phyloP scores from a whole-genome alignment of 768 basidiomycete species.

The Lepiota brunneoincarnata region DNA sequence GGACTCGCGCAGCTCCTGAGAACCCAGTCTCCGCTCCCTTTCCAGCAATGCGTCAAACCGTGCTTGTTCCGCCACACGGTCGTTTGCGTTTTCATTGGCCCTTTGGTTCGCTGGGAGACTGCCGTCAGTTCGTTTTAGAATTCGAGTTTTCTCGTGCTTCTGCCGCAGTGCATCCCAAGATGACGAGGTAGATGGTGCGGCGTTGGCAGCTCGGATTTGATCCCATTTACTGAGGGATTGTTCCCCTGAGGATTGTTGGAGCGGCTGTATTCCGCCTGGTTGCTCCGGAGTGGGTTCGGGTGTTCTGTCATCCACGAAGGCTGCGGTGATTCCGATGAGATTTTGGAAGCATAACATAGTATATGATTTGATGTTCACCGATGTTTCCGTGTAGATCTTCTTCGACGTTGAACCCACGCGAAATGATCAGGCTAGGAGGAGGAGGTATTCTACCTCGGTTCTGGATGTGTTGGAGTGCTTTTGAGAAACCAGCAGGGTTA shows the following conservation, averaged over 20 bases:
- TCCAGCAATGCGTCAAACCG: conserved; percentile 59
- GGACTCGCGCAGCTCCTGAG: conserved; percentile 11
- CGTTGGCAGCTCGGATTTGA: conserved; percentile 57
- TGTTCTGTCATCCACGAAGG: not conserved
- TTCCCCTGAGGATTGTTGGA: not conserved
- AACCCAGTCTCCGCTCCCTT: conserved; percentile 46
- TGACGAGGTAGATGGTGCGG: conserved; percentile 40
- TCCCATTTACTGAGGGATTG: conserved; percentile 53
- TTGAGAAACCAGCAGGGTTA: conserved; percentile 36
- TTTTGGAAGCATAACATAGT: not conserved
- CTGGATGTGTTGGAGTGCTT: conserved; percentile 42
- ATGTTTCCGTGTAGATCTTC: conserved; percentile 14
- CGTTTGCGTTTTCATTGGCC: conserved; percentile 19
- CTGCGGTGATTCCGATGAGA: not conserved
- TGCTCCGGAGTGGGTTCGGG: not conserved
- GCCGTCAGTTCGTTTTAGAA: conserved; percentile 17
- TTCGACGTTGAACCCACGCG: conserved; percentile 19
- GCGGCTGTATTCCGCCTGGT: not conserved
- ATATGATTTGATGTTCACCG: conserved; percentile 3
- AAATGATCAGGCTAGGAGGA: conserved; percentile 25
- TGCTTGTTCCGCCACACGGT: conserved; percentile 47
- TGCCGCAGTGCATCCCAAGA: conserved; percentile 72
- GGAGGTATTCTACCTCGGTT: conserved; percentile 36
- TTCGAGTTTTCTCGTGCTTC: conserved; percentile 40
- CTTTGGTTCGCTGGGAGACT: conserved; percentile 10